Evolutionary conservation across 2,329 filamentous ascomycete genomes (phyloP).

Genomic region (Aspergillus clavatus): DNA sequence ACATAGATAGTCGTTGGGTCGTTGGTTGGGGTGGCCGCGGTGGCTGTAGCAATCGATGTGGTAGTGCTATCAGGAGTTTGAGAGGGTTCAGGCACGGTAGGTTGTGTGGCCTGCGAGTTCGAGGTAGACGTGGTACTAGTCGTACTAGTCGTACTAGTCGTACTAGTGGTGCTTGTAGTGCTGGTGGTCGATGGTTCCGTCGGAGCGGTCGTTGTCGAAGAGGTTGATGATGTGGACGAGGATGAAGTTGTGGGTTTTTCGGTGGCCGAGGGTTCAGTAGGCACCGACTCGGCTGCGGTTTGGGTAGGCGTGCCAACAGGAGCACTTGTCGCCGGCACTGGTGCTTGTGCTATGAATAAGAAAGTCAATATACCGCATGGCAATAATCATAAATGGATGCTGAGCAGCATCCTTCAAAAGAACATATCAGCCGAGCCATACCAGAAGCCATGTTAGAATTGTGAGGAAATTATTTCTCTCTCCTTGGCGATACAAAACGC

Average conservation of each 20-base stretch:
- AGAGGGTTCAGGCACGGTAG: constrained; percentile 10
- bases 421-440: background rate
- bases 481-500: background rate
- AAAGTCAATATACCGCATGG: background rate
- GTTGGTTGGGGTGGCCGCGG: background rate
- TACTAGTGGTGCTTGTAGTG: constrained; percentile 18
- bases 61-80: constrained; percentile 11
- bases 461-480: background rate
- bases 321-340: constrained; percentile 6
- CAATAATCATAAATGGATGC: background rate
- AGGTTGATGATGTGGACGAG: constrained; percentile 11
- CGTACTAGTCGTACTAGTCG: constrained; percentile 12
- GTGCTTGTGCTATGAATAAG: constrained; percentile 1
- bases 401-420: background rate
- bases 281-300: constrained; percentile 10
- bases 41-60: constrained; percentile 16
- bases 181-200: constrained; percentile 3
- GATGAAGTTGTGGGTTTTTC: constrained; percentile 14
- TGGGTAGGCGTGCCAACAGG: constrained; percentile 11
- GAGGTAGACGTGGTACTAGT: constrained; percentile 10
- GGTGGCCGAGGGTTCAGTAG: constrained; percentile 11
- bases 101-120: constrained; percentile 7
- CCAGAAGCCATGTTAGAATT: background rate
- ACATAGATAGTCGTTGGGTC: constrained; percentile 9
- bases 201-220: constrained; percentile 10